These are phyloP conservation scores for Keithomyces neogunnii DNA, from an alignment of 2,329 filamentous ascomycete species.

Conservation along the genomic window DNA sequence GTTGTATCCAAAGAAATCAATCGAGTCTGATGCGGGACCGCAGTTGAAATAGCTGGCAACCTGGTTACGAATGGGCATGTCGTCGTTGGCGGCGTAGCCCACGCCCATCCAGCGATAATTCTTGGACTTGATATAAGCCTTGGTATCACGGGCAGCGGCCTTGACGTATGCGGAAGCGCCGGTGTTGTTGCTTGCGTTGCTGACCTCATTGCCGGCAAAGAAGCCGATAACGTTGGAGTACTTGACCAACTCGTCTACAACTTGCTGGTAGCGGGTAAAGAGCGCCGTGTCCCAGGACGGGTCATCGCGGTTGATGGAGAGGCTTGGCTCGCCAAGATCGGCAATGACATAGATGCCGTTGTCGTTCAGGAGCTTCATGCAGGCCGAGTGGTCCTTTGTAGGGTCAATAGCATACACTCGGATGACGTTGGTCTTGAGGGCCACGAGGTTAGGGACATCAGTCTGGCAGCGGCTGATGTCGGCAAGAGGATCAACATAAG, in stretches of 20 bases:
- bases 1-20: slow-evolving; percentile 99
- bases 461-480: slow-evolving; percentile 65
- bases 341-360: slow-evolving; percentile 94
- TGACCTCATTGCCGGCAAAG: slow-evolving; percentile 98
- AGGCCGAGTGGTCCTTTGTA: slow-evolving; percentile 64
- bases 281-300: slow-evolving; percentile 73
- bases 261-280: slow-evolving; percentile 72
- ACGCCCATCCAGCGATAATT: slow-evolving; percentile 75
- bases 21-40: slow-evolving; percentile 52
- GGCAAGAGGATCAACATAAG: slow-evolving; percentile 77
- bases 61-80: slow-evolving; percentile 69
- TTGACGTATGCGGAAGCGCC: slow-evolving; percentile 90
- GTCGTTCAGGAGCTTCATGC: slow-evolving; percentile 75
- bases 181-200: slow-evolving; percentile 84
- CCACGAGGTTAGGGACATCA: slow-evolving; percentile 71
- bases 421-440: slow-evolving; percentile 84
- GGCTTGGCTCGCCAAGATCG: slow-evolving; percentile 72
- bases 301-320: slow-evolving; percentile 77
- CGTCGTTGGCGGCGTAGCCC: slow-evolving; percentile 94
- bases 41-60: slow-evolving; percentile 96
- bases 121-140: slow-evolving; percentile 80
- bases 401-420: slow-evolving; percentile 93
- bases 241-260: slow-evolving; percentile 71
- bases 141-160: slow-evolving; percentile 92
- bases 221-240: slow-evolving; percentile 94